Evolutionary conservation across 257 asterid species (phyloP), one percentile per base, ranked within the genome.

Genomic region (Eucommia ulmoides): DNA sequence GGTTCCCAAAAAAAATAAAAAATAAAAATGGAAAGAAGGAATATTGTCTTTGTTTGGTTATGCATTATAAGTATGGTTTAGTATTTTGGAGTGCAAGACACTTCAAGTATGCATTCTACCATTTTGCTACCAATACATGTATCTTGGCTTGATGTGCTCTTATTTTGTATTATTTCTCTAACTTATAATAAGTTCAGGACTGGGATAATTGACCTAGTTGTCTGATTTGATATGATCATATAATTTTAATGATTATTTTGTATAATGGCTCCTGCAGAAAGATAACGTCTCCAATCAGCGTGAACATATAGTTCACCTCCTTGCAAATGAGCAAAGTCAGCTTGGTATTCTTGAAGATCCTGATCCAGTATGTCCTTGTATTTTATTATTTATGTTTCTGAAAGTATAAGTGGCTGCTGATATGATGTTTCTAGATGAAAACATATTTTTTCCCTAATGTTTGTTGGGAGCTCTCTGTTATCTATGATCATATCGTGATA

Each of bases 221-320:
- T n/a, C 42, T 23, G 22, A 14, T 24, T 25, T 63, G 50, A 11
- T 20, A 35, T 38, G 7, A 20, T 35, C 51, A 11, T 23, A 5
- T 67, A 24, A 19, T 20, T 17, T 5, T 62, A 54, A 38, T 53
- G 63, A 50, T 19, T 51, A 5, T 26, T 67, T 66, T 67, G 62
- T n/a, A n/a, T n/a, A n/a, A 16, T 42, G 19, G 11, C 19, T n/a
- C 16, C 20, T 42, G 74, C 88, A 89, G 98, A 79, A 78, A 70
- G 98, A 67, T 61, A 89, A 69, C 52, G 92, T 85, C 63, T 78
- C 96, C 26, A 89, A 85, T 74, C 98, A 89, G 70, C 82, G 98
- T 50, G 98, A 89, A 59, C 88, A 89, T 65, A 75, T 78, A 24
- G 82, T 85, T 68, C 96, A 77, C 71, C 96, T 85, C 62, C 94